These are phyloP conservation scores for Mycena leptocephala DNA, from an alignment of 768 basidiomycete genomes.

Conservation along the genomic window DNA sequence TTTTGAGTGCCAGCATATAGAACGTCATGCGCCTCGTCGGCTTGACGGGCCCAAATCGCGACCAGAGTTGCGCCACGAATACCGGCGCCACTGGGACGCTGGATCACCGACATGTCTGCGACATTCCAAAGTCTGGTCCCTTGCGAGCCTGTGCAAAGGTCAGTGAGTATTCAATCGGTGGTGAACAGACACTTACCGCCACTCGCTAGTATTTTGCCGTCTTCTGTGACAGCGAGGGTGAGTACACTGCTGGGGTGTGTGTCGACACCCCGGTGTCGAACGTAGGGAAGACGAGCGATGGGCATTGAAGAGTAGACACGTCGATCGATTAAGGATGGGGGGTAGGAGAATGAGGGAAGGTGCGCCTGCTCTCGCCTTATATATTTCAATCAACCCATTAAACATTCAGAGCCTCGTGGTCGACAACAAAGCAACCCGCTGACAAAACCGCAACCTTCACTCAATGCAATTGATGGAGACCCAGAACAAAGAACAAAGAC, in stretches of 20 bases:
- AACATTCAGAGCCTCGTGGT: background rate
- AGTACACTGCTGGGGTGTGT: no score
- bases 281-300: conserved; percentile 13
- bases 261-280: no score
- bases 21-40: no score
- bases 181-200: conserved; percentile 16
- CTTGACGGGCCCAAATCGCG: no score
- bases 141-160: no score
- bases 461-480: background rate
- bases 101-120: background rate
- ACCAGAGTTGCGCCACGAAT: no score
- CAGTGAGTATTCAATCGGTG: background rate
- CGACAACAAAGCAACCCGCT: conserved; percentile 1
- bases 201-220: conserved; percentile 16
- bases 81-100: no score
- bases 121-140: no score
- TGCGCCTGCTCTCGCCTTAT: background rate
- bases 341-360: background rate
- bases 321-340: background rate
- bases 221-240: conserved; percentile 14
- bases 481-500: background rate
- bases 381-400: background rate
- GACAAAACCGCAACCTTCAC: background rate
- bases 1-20: no score
- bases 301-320: background rate